A percentile compares a stretch with the other conserved stretches of the same genome.
Evolutionary conservation across 208 protist species (phyloP).

Genomic region (Leishmania gerbilli): DNA sequence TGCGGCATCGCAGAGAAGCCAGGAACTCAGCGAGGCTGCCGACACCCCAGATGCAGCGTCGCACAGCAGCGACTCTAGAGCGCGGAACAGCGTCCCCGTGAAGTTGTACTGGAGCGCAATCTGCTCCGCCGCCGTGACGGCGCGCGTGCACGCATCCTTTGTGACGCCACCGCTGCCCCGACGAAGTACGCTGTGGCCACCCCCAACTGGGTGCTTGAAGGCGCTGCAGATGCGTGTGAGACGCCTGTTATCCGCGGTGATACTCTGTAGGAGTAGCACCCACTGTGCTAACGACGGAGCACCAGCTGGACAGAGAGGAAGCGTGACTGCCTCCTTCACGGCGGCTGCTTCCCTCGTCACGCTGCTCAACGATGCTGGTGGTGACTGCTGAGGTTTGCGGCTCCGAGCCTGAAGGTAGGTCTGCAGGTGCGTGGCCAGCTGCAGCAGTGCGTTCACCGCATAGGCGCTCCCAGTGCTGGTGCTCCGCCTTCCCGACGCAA

Average conservation of each 20-base stretch:
- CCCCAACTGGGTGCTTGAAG: conserved; percentile 3
- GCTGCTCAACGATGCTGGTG: not conserved
- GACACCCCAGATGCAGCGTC: conserved; percentile 17
- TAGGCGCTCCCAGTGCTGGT: conserved; percentile 33
- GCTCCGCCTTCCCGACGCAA: conserved; percentile 13
- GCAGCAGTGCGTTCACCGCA: conserved; percentile 29
- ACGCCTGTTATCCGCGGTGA: conserved; percentile 44
- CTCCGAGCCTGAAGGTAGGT: conserved; percentile 13
- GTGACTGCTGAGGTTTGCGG: not conserved
- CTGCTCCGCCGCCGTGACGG: conserved; percentile 49
- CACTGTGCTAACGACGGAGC: conserved; percentile 48
- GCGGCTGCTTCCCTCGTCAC: not conserved
- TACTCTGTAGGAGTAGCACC: conserved; percentile 41
- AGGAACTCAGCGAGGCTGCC: conserved; percentile 12
- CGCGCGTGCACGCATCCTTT: conserved; percentile 60
- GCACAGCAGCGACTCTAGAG: conserved; percentile 36
- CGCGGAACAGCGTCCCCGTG: conserved; percentile 37
- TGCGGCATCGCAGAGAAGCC: conserved; percentile 20
- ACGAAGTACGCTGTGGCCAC: not conserved
- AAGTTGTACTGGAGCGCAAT: conserved; percentile 74
- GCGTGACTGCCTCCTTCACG: not conserved
- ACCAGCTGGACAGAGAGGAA: conserved; percentile 45
- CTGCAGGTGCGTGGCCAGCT: conserved; percentile 32
- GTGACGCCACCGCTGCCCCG: conserved; percentile 6
- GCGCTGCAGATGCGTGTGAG: conserved; percentile 34